Conservation (phyloP, 2,329 filamentous ascomycete genomes). For the Albophoma yamanashiensis region DNA sequence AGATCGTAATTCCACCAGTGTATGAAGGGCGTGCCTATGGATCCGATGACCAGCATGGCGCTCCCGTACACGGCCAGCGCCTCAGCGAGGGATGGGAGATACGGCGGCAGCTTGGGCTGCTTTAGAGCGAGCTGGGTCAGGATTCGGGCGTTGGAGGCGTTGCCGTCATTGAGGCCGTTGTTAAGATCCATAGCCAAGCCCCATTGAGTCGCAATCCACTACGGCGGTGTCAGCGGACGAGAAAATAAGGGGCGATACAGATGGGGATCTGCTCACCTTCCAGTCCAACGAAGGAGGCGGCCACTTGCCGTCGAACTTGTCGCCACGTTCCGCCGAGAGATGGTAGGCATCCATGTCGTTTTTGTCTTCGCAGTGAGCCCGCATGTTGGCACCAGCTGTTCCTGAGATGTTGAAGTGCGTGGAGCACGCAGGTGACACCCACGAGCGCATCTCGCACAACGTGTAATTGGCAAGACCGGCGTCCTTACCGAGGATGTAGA, state of each 20-base stretch:
- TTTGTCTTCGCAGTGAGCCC: conserved; percentile 48
- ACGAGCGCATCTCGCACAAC: conserved; percentile 57
- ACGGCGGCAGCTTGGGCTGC: conserved; percentile 29
- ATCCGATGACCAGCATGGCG: conserved; percentile 52
- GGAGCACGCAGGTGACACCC: conserved; percentile 53
- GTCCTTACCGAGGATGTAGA: conserved; percentile 56
- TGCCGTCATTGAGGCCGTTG: conserved; percentile 40
- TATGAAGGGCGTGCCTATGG: conserved; percentile 48
- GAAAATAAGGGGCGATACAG: neutral
- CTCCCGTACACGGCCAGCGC: conserved; percentile 60
- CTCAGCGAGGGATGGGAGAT: conserved; percentile 60
- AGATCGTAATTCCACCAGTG: conserved; percentile 39
- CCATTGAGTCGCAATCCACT: conserved; percentile 44
- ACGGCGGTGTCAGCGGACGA: conserved; percentile 1
- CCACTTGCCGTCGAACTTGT: conserved; percentile 8
- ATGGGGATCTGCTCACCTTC: conserved; percentile 19
- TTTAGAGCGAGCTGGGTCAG: conserved; percentile 40
- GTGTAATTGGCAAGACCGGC: conserved; percentile 39
- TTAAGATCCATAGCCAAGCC: conserved; percentile 42
- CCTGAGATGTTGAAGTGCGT: conserved; percentile 50
- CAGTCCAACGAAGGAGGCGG: conserved; percentile 34
- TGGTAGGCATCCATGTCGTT: conserved; percentile 45
- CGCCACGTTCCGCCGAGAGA: conserved; percentile 22
- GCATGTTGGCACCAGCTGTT: conserved; percentile 46
- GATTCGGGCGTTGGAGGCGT: conserved; percentile 49